phyloP scores from a whole-genome alignment of 257 asterid genomes.

The Petrea volubilis region DNA sequence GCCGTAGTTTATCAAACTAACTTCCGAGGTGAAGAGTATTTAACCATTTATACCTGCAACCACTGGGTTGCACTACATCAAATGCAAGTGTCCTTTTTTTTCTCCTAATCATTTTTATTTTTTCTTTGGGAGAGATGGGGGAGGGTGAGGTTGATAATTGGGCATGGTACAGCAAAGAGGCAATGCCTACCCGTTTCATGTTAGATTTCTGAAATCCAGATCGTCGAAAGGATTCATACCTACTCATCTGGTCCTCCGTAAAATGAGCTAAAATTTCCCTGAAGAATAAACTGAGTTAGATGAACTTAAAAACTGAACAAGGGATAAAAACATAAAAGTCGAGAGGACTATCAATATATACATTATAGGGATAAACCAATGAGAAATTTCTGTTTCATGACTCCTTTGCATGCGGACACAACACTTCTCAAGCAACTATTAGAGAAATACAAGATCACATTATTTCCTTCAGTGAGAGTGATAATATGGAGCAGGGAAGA shows the following conservation, averaged over 20 bases:
- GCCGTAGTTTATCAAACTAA: neutral
- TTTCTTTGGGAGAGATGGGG: neutral
- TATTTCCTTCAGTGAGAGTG: neutral
- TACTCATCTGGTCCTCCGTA: slow-evolving; percentile 85
- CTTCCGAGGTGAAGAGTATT: neutral
- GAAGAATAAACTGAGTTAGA: slow-evolving; percentile 25
- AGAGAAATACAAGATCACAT: neutral
- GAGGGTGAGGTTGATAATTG: slow-evolving; percentile 6
- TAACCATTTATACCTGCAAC: neutral
- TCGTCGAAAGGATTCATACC: slow-evolving; percentile 88
- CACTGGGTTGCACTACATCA: neutral
- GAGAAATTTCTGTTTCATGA: neutral
- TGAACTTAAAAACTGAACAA: slow-evolving; percentile 11
- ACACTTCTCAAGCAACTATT: neutral
- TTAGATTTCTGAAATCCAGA: slow-evolving; percentile 86
- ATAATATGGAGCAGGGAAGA: neutral
- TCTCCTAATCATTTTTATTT: neutral
- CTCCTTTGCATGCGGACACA: slow-evolving; percentile 1
- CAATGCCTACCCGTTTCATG: slow-evolving; percentile 73
- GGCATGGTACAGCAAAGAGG: slow-evolving; percentile 2
- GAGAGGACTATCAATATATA: neutral
- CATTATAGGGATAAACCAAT: neutral
- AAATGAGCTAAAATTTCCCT: slow-evolving; percentile 79
- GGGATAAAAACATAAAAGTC: neutral
- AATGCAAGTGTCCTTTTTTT: neutral